phyloP scores from a whole-genome alignment of 2,329 filamentous ascomycete genomes.

The Elsinoe batatas region DNA sequence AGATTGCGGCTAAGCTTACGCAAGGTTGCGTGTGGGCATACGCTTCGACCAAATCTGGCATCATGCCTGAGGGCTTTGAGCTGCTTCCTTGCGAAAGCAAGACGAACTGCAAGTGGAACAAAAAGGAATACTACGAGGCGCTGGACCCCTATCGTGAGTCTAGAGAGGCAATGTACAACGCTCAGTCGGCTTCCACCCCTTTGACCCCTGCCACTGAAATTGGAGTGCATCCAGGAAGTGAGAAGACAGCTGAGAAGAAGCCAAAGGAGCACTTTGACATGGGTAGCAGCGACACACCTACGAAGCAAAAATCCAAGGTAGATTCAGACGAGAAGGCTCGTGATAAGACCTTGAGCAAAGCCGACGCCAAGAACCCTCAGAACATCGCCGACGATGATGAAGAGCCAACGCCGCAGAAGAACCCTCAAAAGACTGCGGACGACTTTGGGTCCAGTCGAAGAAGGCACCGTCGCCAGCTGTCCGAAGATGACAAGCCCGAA shows the following conservation, averaged over 20 bases:
- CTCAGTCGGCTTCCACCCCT: not conserved
- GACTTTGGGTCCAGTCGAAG: not conserved
- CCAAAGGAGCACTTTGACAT: not conserved
- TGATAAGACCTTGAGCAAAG: constrained; percentile 7
- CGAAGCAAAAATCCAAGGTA: not conserved
- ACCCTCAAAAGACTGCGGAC: constrained; percentile 7
- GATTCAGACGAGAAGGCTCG: not conserved
- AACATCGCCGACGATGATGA: constrained; percentile 7
- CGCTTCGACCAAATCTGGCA: constrained; percentile 37
- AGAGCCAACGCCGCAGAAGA: not conserved
- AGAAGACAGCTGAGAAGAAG: not conserved
- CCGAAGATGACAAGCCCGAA: not conserved
- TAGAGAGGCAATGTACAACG: not conserved
- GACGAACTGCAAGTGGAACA: constrained; percentile 34
- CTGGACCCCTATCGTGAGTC: constrained; percentile 26
- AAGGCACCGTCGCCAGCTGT: constrained; percentile 1
- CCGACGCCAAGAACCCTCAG: constrained; percentile 6
- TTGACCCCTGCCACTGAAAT: not conserved
- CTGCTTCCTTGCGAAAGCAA: constrained; percentile 35
- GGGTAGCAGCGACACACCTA: not conserved
- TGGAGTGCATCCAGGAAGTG: not conserved
- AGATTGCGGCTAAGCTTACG: constrained; percentile 40
- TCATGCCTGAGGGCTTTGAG: constrained; percentile 45
- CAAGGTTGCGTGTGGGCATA: constrained; percentile 50
- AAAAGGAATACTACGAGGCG: constrained; percentile 34